phyloP scores from a whole-genome alignment of 345 rosid genomes.

The Eucalyptus sideroxylon region DNA sequence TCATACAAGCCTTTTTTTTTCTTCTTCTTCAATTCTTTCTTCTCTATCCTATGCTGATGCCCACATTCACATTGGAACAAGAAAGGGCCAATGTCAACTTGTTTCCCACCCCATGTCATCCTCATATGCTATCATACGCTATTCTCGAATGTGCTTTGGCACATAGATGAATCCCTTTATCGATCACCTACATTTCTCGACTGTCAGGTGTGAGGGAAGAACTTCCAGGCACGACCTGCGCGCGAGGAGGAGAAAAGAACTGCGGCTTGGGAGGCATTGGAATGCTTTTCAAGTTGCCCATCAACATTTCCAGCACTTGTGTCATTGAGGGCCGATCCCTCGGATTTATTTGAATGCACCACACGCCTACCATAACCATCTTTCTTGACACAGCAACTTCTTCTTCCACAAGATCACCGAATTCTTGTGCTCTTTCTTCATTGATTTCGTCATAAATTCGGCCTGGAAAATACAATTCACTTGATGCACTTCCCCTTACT shows the following conservation, averaged over 20 bases:
- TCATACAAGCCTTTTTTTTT: background rate
- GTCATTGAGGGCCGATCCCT: slow-evolving; percentile 18
- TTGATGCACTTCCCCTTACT: background rate
- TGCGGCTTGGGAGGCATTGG: slow-evolving; percentile 19
- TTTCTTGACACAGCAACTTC: background rate
- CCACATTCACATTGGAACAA: background rate
- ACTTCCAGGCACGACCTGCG: background rate
- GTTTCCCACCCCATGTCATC: background rate
- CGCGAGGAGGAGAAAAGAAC: background rate
- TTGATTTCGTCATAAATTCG: slow-evolving; percentile 9
- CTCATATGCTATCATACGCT: background rate
- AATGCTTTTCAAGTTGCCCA: background rate
- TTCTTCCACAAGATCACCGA: background rate
- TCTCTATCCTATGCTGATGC: background rate
- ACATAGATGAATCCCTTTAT: background rate
- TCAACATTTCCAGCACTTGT: slow-evolving; percentile 17
- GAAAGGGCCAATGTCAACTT: background rate
- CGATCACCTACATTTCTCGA: background rate
- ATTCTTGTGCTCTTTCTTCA: background rate
- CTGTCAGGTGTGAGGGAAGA: background rate
- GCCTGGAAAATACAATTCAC: slow-evolving; percentile 5
- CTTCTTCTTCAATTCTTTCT: background rate
- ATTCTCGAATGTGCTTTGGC: background rate
- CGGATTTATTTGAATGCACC: slow-evolving; percentile 27
- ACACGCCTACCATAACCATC: slow-evolving; percentile 11